Conservation (phyloP, 2,329 filamentous ascomycete genomes). For the Botryotinia narcissicola region DNA sequence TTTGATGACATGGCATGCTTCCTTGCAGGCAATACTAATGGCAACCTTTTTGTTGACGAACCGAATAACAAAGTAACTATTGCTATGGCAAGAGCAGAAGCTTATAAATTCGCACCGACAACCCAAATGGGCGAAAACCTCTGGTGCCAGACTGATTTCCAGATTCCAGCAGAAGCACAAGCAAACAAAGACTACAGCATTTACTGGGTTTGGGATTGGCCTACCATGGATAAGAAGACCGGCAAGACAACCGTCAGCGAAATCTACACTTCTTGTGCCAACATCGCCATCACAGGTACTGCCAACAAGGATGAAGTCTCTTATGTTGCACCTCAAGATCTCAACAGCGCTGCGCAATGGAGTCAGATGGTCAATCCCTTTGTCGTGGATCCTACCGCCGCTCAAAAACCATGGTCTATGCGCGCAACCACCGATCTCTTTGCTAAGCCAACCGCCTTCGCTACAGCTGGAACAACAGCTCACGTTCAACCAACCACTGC, state of each 20-base stretch:
- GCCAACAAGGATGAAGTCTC: slow-evolving; percentile 12
- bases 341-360: slow-evolving; percentile 22
- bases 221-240: slow-evolving; percentile 50
- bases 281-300: slow-evolving; percentile 42
- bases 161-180: slow-evolving; percentile 66
- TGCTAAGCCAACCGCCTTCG: slow-evolving; percentile 5
- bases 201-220: slow-evolving; percentile 98
- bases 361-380: slow-evolving; percentile 33
- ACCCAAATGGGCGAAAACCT: slow-evolving; percentile 53
- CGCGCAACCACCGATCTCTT: slow-evolving; percentile 12
- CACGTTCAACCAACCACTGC: not conserved
- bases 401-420: slow-evolving; percentile 10
- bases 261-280: slow-evolving; percentile 58
- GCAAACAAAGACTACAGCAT: slow-evolving; percentile 69
- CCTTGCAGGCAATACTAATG: slow-evolving; percentile 35
- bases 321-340: slow-evolving; percentile 17
- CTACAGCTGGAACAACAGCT: not conserved
- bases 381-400: slow-evolving; percentile 27
- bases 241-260: slow-evolving; percentile 51
- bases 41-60: not conserved
- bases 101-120: slow-evolving; percentile 52
- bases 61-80: not conserved
- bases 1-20: slow-evolving; percentile 93
- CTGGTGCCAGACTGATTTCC: slow-evolving; percentile 78
- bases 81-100: slow-evolving; percentile 50